Evolutionary conservation across 805 yeast species (phyloP).

Genomic region (Yarrowia osloensis): DNA sequence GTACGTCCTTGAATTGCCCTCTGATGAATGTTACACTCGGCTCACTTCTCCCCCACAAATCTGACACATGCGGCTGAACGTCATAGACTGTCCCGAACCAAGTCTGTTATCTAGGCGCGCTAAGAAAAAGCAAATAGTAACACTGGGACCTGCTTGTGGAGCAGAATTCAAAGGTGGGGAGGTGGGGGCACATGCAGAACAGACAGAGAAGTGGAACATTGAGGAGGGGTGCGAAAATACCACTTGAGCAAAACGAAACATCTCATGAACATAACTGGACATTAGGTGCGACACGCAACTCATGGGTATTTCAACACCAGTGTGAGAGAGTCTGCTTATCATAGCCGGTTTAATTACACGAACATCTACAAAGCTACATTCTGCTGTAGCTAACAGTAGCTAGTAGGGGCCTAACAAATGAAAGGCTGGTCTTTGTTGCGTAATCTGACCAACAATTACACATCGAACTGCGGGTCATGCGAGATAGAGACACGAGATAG

Average conservation of each 20-base stretch:
- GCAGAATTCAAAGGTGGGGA: not conserved
- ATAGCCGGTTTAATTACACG: no score
- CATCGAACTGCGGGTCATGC: no score
- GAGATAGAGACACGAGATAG: not conserved
- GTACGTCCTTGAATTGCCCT: not conserved
- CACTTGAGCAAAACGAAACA: no score
- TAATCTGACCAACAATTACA: not conserved
- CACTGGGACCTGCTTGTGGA: not conserved
- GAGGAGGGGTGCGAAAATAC: no score
- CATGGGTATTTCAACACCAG: no score
- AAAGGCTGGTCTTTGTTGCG: not conserved
- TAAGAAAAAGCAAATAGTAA: not conserved
- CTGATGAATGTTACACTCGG: not conserved
- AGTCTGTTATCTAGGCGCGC: conserved; percentile 13
- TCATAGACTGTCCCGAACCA: not conserved
- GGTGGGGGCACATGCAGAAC: not conserved
- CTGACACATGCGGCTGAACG: not conserved
- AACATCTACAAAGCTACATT: no score
- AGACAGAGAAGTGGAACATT: no score
- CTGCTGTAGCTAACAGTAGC: no score
- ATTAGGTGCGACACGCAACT: no score
- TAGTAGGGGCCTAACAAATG: not conserved
- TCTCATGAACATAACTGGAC: no score
- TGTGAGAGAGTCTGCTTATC: no score
- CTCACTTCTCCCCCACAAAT: not conserved